phyloP scores from a whole-genome alignment of 768 basidiomycete genomes.

The Mycena alexandri region DNA sequence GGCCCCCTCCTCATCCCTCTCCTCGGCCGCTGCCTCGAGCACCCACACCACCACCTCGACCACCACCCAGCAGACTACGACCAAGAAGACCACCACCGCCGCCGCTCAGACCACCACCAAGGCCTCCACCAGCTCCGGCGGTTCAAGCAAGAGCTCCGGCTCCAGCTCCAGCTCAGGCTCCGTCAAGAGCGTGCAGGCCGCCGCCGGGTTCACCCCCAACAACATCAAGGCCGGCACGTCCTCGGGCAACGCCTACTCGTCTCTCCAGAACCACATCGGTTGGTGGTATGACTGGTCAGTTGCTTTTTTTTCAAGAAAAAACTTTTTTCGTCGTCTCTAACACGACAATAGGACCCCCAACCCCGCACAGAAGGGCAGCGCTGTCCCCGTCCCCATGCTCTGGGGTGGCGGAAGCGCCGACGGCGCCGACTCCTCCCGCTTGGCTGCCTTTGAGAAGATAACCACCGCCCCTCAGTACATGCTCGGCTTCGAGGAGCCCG shows the following conservation, averaged over 20 bases:
- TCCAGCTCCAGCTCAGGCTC: neutral
- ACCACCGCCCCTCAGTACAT: slow-evolving; percentile 52
- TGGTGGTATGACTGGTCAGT: slow-evolving; percentile 65
- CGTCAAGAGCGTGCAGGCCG: slow-evolving; percentile 30
- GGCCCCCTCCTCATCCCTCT: slow-evolving; percentile 12
- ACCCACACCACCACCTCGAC: slow-evolving; percentile 2
- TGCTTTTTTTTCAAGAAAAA: neutral
- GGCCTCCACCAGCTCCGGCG: slow-evolving; percentile 4
- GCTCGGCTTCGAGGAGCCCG: slow-evolving; percentile 62
- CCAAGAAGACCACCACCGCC: slow-evolving; percentile 5
- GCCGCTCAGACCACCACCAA: neutral
- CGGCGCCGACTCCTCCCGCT: slow-evolving; percentile 53
- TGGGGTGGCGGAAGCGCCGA: slow-evolving; percentile 60
- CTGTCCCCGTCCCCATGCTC: slow-evolving; percentile 60
- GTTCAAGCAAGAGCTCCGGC: too few species aligned
- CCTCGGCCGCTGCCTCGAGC: neutral
- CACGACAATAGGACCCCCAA: slow-evolving; percentile 50
- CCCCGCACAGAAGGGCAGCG: slow-evolving; percentile 54
- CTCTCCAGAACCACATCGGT: slow-evolving; percentile 56
- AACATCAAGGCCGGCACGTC: slow-evolving; percentile 61
- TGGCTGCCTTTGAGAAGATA: slow-evolving; percentile 53
- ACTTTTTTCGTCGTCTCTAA: too few species aligned
- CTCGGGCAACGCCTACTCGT: slow-evolving; percentile 58
- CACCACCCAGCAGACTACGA: slow-evolving; percentile 7
- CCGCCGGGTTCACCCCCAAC: slow-evolving; percentile 52